These are phyloP conservation scores for Boletales sp. DNA, from an alignment of 768 basidiomycete species.

Conservation along the genomic window DNA sequence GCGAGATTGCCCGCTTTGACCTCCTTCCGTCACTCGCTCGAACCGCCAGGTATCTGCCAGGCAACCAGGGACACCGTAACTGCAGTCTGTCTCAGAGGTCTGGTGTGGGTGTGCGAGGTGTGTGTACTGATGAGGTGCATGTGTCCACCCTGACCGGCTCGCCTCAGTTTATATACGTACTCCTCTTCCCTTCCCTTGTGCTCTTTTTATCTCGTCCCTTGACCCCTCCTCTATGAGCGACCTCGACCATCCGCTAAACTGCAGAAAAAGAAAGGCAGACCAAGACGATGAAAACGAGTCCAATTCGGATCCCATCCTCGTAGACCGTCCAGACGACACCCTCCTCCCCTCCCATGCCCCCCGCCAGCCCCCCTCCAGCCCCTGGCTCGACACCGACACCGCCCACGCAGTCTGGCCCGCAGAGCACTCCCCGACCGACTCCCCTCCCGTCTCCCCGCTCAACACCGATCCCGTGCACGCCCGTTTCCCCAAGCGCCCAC, in stretches of 20 bases:
- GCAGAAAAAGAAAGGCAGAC: constrained; percentile 69
- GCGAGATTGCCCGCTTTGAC: constrained; percentile 19
- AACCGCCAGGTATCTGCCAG: constrained; percentile 28
- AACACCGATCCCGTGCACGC: constrained; percentile 28
- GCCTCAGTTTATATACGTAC: constrained; percentile 32
- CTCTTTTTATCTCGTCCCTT: constrained; percentile 14
- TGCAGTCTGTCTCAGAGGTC: constrained; percentile 9
- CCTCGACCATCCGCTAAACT: constrained; percentile 50
- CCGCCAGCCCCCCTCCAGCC: constrained; percentile 36
- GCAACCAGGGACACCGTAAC: constrained; percentile 22
- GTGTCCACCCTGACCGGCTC: constrained; percentile 30
- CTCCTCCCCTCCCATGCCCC: constrained; percentile 35
- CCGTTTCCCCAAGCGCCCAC: constrained; percentile 29
- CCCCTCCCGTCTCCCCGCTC: constrained; percentile 38
- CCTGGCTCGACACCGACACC: constrained; percentile 30
- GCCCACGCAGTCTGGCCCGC: constrained; percentile 37
- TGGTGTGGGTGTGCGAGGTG: constrained; percentile 4
- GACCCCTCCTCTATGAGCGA: constrained; percentile 50
- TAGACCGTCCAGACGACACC: constrained; percentile 25
- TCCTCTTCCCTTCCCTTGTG: constrained; percentile 3
- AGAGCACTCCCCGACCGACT: constrained; percentile 32
- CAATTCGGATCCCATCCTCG: constrained; percentile 33
- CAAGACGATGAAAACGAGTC: constrained; percentile 37
- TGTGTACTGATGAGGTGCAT: constrained; percentile 27
- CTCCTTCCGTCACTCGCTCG: constrained; percentile 19